Evolutionary conservation across 2,329 filamentous ascomycete genomes (phyloP).

Genomic region (Cercospora zeina): DNA sequence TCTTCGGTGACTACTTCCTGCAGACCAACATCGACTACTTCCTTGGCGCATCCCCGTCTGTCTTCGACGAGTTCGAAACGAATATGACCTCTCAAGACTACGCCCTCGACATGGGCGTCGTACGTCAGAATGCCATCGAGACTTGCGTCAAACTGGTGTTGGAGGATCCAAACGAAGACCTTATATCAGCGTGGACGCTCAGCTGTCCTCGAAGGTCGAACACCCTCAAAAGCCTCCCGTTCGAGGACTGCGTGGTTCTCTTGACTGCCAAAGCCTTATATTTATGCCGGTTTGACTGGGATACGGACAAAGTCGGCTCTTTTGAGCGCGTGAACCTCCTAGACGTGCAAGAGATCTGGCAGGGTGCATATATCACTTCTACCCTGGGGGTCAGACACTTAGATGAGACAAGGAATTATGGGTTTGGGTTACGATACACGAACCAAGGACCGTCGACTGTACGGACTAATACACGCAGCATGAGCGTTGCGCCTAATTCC

Average conservation of each 20-base stretch:
- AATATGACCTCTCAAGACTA: slow-evolving; percentile 93
- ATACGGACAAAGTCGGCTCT: slow-evolving; percentile 86
- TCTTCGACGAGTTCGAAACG: slow-evolving; percentile 92
- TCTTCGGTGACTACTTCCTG: slow-evolving; percentile 96
- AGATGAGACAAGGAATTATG: slow-evolving; percentile 78
- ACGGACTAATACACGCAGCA: slow-evolving; percentile 80
- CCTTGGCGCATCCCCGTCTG: slow-evolving; percentile 76
- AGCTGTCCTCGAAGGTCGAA: slow-evolving; percentile 73
- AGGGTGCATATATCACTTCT: slow-evolving; percentile 87
- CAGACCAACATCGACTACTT: slow-evolving; percentile 96
- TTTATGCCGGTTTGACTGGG: slow-evolving; percentile 90
- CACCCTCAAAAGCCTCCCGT: slow-evolving; percentile 65
- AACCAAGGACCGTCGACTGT: slow-evolving; percentile 66
- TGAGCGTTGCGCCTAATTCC: slow-evolving; percentile 52
- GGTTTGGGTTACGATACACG: slow-evolving; percentile 76
- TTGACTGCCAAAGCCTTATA: slow-evolving; percentile 85
- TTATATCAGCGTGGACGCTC: slow-evolving; percentile 86
- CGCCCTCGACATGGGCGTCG: slow-evolving; percentile 78
- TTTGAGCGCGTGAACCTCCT: slow-evolving; percentile 83
- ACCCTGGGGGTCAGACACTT: slow-evolving; percentile 75
- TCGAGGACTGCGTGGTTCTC: slow-evolving; percentile 85
- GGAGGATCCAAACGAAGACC: slow-evolving; percentile 73
- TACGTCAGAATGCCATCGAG: slow-evolving; percentile 87
- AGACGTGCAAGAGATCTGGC: slow-evolving; percentile 70
- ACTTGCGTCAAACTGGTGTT: slow-evolving; percentile 84